These are phyloP conservation scores for Cladosporium oxysporum DNA, from an alignment of 2,329 filamentous ascomycete species.

Conservation along the genomic window DNA sequence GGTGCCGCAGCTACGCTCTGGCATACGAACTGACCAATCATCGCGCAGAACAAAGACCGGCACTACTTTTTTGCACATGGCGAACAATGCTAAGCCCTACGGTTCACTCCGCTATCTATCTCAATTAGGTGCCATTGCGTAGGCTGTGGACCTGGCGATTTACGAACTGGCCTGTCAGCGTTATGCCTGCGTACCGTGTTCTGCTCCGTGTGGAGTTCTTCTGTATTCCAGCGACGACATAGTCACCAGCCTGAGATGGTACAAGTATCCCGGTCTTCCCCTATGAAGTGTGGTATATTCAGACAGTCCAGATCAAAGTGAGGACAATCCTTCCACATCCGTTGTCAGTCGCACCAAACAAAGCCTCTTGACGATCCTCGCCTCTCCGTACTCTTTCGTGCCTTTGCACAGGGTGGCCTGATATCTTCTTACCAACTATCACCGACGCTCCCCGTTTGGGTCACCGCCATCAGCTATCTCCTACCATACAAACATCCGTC, in stretches of 20 bases:
- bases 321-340: slow-evolving; percentile 9
- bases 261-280: slow-evolving; percentile 3
- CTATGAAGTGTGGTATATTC: not conserved
- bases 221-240: not conserved
- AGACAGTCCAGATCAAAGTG: not conserved
- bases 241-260: not conserved
- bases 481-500: not conserved
- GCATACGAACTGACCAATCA: slow-evolving; percentile 2
- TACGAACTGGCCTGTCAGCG: slow-evolving; percentile 7
- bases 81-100: slow-evolving; percentile 11
- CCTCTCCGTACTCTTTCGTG: not conserved
- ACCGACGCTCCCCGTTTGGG: not conserved
- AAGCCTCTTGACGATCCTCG: not conserved
- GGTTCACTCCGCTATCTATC: not conserved
- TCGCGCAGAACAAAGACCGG: not conserved
- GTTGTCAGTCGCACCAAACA: not conserved
- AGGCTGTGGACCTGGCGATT: not conserved
- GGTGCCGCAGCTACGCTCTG: not conserved
- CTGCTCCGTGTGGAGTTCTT: not conserved
- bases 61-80: slow-evolving; percentile 2
- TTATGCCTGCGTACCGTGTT: not conserved
- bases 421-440: not conserved
- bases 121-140: not conserved
- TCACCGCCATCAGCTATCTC: not conserved
- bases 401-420: not conserved